Conservation (phyloP, 192 early-diverging fungal genomes). For the Helicostylum pulchrum region DNA sequence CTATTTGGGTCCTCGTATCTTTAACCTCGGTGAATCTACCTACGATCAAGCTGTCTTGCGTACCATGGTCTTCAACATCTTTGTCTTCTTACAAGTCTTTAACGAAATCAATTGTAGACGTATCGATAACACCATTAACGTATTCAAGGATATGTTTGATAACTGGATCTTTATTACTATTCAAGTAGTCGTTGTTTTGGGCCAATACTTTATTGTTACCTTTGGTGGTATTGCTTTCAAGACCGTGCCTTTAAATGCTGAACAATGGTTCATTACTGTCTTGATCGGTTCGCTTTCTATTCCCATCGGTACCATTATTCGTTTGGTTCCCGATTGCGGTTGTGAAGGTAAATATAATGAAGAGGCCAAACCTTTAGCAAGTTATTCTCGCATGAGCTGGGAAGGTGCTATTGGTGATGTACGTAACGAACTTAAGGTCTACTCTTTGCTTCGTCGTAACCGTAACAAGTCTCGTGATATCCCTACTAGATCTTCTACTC, state of each 20-base stretch:
- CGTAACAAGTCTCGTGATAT: slow-evolving; percentile 1
- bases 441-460: slow-evolving; percentile 21
- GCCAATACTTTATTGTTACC: slow-evolving; percentile 82
- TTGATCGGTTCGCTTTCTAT: slow-evolving; percentile 77
- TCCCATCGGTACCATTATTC: slow-evolving; percentile 75
- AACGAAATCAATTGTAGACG: slow-evolving; percentile 91
- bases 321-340: slow-evolving; percentile 71
- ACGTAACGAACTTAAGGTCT: slow-evolving; percentile 27
- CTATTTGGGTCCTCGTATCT: slow-evolving; percentile 52
- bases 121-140: slow-evolving; percentile 76
- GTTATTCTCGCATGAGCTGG: slow-evolving; percentile 37
- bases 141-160: slow-evolving; percentile 81
- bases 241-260: slow-evolving; percentile 57
- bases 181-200: slow-evolving; percentile 63
- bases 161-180: slow-evolving; percentile 83
- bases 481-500: background rate
- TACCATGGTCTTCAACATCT: slow-evolving; percentile 89
- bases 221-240: slow-evolving; percentile 91
- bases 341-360: slow-evolving; percentile 37
- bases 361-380: slow-evolving; percentile 33
- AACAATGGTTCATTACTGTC: slow-evolving; percentile 80
- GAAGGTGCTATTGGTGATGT: slow-evolving; percentile 39
- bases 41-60: slow-evolving; percentile 48
- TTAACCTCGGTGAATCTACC: slow-evolving; percentile 46
- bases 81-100: slow-evolving; percentile 93